These are phyloP conservation scores for Diaporthe sp. DNA, from an alignment of 2,329 filamentous ascomycete genomes.

Conservation along the genomic window DNA sequence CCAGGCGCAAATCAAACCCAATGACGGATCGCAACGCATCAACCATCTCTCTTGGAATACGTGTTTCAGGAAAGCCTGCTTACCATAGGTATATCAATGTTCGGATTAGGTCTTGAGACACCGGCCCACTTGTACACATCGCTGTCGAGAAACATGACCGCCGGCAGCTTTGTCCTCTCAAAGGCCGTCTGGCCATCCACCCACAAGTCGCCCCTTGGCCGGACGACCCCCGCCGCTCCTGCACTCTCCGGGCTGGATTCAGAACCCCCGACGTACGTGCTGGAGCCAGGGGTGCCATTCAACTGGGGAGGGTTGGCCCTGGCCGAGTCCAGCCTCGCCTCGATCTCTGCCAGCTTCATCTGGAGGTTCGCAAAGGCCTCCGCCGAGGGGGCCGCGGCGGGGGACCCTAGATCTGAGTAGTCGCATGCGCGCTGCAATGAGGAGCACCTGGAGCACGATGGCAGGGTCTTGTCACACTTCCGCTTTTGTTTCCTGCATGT, in stretches of 20 bases:
- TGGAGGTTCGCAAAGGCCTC: constrained; percentile 57
- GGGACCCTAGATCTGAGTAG: constrained; percentile 53
- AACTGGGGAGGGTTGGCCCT: background rate
- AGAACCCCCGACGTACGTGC: background rate
- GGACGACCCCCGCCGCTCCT: background rate
- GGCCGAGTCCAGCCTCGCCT: constrained; percentile 49
- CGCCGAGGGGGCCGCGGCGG: constrained; percentile 52
- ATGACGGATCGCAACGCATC: background rate
- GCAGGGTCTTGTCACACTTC: constrained; percentile 65
- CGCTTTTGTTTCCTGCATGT: constrained; percentile 60
- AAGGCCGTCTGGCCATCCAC: constrained; percentile 27
- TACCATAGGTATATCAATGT: constrained; percentile 55
- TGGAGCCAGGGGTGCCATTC: constrained; percentile 12
- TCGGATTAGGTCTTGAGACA: constrained; percentile 54
- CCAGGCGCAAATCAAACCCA: background rate
- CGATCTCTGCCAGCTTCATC: constrained; percentile 54
- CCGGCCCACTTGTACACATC: constrained; percentile 54
- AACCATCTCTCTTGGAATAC: background rate
- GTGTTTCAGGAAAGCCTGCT: constrained; percentile 41
- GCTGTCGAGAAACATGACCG: constrained; percentile 59
- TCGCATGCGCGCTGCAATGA: constrained; percentile 58
- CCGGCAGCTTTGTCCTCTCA: constrained; percentile 53
- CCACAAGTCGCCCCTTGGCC: constrained; percentile 42
- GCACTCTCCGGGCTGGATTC: constrained; percentile 16
- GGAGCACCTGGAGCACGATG: constrained; percentile 61